Evolutionary conservation across 106 monocot genomes (phyloP).

Genomic region (Cymbidium sinense): DNA sequence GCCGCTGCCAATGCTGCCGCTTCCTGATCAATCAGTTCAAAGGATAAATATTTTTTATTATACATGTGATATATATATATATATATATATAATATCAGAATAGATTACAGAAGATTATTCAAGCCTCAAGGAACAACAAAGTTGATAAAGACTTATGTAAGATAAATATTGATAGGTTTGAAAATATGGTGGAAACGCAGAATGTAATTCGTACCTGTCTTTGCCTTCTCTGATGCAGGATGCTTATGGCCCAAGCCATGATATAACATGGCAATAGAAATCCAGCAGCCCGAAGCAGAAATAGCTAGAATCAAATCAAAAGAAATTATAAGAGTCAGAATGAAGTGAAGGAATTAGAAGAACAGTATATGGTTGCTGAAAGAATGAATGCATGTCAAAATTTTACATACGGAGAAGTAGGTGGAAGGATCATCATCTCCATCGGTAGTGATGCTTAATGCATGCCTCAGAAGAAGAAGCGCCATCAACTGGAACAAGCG

Average conservation of each 20-base stretch:
- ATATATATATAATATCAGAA: too few species aligned
- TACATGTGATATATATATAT: too few species aligned
- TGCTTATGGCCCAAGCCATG: conserved; percentile 80
- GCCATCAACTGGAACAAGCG: conserved; percentile 55
- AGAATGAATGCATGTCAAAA: not conserved
- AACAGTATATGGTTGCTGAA: not conserved
- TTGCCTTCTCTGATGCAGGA: conserved; percentile 61
- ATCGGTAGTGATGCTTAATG: conserved; percentile 60
- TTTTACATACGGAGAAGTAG: conserved; percentile 56
- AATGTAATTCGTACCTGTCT: conserved; percentile 36
- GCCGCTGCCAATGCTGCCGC: conserved; percentile 60
- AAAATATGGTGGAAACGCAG: too few species aligned
- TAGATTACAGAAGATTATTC: too few species aligned
- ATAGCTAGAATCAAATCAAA: conserved; percentile 35
- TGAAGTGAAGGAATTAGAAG: not conserved
- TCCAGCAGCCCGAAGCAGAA: conserved; percentile 71
- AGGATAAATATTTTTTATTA: not conserved
- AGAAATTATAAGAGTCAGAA: not conserved
- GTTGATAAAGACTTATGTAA: too few species aligned
- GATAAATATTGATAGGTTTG: not conserved
- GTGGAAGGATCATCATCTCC: conserved; percentile 65
- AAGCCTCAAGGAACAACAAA: too few species aligned
- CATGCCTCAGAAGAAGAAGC: conserved; percentile 80
- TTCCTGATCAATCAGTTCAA: conserved; percentile 23
- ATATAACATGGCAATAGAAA: conserved; percentile 80